Evolutionary conservation across 169 alveolate genomes (phyloP), one percentile per base, ranked within the genome.

Genomic region (Blepharisma undulans): DNA sequence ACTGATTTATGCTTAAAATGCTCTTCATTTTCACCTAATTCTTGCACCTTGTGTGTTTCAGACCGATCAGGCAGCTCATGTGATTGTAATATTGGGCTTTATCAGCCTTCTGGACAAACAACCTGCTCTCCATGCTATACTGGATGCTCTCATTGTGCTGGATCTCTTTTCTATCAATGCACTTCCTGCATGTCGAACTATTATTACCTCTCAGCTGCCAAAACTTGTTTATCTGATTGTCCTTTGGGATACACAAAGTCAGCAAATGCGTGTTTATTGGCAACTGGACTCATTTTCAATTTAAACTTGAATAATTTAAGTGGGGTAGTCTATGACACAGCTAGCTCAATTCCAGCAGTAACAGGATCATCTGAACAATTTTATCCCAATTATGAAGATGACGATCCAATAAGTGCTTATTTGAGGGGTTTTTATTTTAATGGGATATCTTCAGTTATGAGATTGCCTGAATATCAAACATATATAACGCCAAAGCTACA

Each of bases 341-440:
- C 36, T 34, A 22, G 30, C 21, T 21, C 7, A 21, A 82, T 82
- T 82, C 89, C 72, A 4, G 76, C n/a, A 36, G 34, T 82, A 59
- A 82, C 89, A 7, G 89, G 89, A 5, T 32, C 7, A 1, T 34
- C 77, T 22, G 77, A 60, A 3, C 32, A 19, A 21, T 82, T 82
- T 60, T 82, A 82, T 8, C 89, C 89, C 5, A 21, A 82, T 30
- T 82, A 82, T 10, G 89, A 82, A 21, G 27, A 34, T 2, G 74
- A 34, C 10, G 89, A 82, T 74, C 89, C 89, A 1, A 22, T 82
- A 21, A 33, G 76, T 7, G 89, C 89, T 82, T 36, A 82, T 30
- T 22, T 48, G 33, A 82, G 89, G 36, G 89, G 89, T 25, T 82
- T 22, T 30, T 82, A 82, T 30, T 82, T 82, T 82, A 72, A 82